These are phyloP conservation scores for Clonostachys chloroleuca DNA, from an alignment of 2,329 filamentous ascomycete species.

Conservation along the genomic window DNA sequence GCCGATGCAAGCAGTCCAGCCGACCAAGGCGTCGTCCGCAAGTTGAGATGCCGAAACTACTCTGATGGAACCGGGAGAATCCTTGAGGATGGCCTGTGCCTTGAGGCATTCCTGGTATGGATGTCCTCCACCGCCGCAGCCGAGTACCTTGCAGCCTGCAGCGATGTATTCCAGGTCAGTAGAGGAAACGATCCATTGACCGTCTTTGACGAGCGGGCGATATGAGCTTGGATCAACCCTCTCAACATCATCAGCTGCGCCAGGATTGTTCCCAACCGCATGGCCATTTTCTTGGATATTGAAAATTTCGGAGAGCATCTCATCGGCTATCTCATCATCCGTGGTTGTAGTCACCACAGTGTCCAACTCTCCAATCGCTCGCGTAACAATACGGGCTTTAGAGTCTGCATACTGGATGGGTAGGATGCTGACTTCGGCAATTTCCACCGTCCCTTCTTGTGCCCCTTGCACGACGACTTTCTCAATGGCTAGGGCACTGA, in stretches of 20 bases:
- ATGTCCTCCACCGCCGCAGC: slow-evolving; percentile 55
- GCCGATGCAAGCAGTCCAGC: too few species aligned
- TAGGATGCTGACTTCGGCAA: slow-evolving; percentile 48
- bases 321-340: neutral
- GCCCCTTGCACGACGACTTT: slow-evolving; percentile 40
- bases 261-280: neutral
- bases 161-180: slow-evolving; percentile 53
- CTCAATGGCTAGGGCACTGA: slow-evolving; percentile 33
- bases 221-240: slow-evolving; percentile 21
- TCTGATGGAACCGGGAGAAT: too few species aligned
- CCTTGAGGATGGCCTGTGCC: too few species aligned
- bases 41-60: too few species aligned
- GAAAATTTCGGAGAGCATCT: slow-evolving; percentile 6
- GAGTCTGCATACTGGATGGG: slow-evolving; percentile 48
- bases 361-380: slow-evolving; percentile 55
- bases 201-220: slow-evolving; percentile 40
- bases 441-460: slow-evolving; percentile 30
- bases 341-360: neutral
- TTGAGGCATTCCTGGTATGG: slow-evolving; percentile 27
- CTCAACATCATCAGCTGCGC: slow-evolving; percentile 20
- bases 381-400: slow-evolving; percentile 54
- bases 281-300: slow-evolving; percentile 10
- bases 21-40: too few species aligned
- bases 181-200: slow-evolving; percentile 53
- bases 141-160: slow-evolving; percentile 56